phyloP scores from a whole-genome alignment of 345 rosid genomes.

The Moringa oleifera region DNA sequence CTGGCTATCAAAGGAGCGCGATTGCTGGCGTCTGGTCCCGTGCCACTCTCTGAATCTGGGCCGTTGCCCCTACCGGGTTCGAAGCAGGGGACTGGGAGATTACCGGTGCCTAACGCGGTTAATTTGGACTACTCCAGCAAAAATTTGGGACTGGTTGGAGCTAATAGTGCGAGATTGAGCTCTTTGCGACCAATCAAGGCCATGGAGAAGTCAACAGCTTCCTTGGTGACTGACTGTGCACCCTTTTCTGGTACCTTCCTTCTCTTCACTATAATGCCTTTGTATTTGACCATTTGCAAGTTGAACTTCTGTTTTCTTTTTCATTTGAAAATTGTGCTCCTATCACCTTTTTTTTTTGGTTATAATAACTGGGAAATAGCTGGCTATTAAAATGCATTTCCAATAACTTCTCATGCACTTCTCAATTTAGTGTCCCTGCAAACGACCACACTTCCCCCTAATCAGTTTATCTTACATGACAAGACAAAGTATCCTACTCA shows the following conservation, averaged over 20 bases:
- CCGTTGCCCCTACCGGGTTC: constrained; percentile 5
- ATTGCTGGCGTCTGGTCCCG: constrained; percentile 16
- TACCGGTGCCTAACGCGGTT: constrained; percentile 13
- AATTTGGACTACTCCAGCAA: constrained; percentile 1
- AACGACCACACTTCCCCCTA: too few relatives aligned
- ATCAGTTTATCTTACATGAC: too few relatives aligned
- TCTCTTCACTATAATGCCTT: background rate
- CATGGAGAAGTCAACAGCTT: constrained; percentile 37
- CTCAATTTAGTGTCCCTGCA: too few relatives aligned
- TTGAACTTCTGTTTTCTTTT: background rate
- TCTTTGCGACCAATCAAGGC: constrained; percentile 34
- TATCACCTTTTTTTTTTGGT: too few relatives aligned
- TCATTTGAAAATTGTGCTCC: background rate
- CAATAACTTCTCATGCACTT: too few relatives aligned
- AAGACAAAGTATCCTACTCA: too few relatives aligned
- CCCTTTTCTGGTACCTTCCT: constrained; percentile 28
- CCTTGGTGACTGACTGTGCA: constrained; percentile 27
- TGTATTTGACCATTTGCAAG: background rate
- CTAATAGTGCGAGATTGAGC: constrained; percentile 16
- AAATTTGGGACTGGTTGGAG: constrained; percentile 7
- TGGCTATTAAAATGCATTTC: too few relatives aligned
- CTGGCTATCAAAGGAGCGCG: constrained; percentile 24
- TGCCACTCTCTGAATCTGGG: constrained; percentile 14
- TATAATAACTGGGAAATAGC: too few relatives aligned
- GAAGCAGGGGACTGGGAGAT: constrained; percentile 24